Evolutionary conservation across 208 protist genomes (phyloP), one percentile per base, ranked within the genome.

Genomic region (Acanthamoeba comandoni): DNA sequence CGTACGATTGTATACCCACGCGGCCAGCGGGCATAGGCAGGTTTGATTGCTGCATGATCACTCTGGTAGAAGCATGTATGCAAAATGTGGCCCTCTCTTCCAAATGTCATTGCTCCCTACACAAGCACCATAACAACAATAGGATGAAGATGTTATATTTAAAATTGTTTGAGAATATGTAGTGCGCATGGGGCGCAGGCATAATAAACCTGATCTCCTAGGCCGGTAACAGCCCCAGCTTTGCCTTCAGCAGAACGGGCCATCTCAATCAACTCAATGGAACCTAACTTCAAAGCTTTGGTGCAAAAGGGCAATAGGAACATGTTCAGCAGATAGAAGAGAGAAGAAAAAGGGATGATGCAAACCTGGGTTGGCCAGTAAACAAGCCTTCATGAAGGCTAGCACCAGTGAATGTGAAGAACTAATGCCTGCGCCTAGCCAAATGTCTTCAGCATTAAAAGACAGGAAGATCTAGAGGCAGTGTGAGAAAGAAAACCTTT

Each of bases 51-150:
- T 9, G 29, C 31, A 29, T 79, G 87, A 52, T 92, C 87, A 24
- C 65, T 60, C 87, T 92, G 69, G 48, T 86, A 92, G 87, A 92
- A 92, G 73, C 75, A 60, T 26, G 69, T 60, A 22, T 92, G 87
- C 52, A 85, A 0, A 26, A 92, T 87, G 31, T 82, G 70, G n/a
- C 73, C 69, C 35, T 52, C 65, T 24, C 75, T 53, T 26, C 24
- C 69, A 71, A 69, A 92, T 52, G 62, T 22, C 87, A 92, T 92
- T 17, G 87, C 87, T 0, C 79, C 79, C 79, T 87, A 31, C 1
- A 13, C n/a, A 65, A 65, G n/a, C 17, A 52, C 12, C 22, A 31
- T 53, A 52, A n/a, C 15, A 62, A n/a, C 17, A 15, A 60, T 15
- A 52, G 2, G 9, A 51, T 22, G 9, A 29, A 15, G 22, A 82